These are phyloP conservation scores for Danielozyma ontarioensis DNA, from an alignment of 805 yeast genomes.

Conservation along the genomic window DNA sequence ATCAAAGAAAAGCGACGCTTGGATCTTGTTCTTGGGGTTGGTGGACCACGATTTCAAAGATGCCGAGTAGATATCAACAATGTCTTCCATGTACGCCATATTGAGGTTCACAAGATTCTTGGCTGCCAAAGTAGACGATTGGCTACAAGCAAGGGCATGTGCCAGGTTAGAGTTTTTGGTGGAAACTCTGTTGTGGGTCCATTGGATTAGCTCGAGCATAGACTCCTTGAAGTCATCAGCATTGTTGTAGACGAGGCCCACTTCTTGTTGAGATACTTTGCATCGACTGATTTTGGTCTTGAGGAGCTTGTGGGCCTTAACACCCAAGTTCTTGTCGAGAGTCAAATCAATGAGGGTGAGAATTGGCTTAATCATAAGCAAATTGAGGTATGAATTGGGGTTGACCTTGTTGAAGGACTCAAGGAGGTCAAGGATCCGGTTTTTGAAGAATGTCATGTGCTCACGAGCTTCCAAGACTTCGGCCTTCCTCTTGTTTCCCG, in stretches of 20 bases:
- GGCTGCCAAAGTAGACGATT: slow-evolving; percentile 59
- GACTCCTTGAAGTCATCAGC: slow-evolving; percentile 10
- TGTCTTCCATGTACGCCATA: slow-evolving; percentile 29
- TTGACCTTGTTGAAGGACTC: slow-evolving; percentile 53
- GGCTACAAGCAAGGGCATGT: slow-evolving; percentile 54
- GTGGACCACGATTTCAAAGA: slow-evolving; percentile 60
- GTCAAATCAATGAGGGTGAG: slow-evolving; percentile 61
- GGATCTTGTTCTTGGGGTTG: slow-evolving; percentile 40
- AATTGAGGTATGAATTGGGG: slow-evolving; percentile 33
- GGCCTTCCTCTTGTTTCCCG: slow-evolving; percentile 63
- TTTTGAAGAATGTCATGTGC: slow-evolving; percentile 73
- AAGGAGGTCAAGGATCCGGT: slow-evolving; percentile 70
- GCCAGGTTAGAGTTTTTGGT: slow-evolving; percentile 42
- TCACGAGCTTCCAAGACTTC: slow-evolving; percentile 78
- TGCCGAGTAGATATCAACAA: slow-evolving; percentile 52
- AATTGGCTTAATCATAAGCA: slow-evolving; percentile 51
- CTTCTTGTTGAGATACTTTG: slow-evolving; percentile 21
- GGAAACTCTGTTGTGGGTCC: slow-evolving; percentile 42
- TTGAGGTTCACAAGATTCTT: slow-evolving; percentile 45
- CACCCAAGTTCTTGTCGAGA: slow-evolving; percentile 62
- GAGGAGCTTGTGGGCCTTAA: slow-evolving; percentile 68
- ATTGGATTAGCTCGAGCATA: slow-evolving; percentile 25
- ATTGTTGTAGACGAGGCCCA: slow-evolving; percentile 11
- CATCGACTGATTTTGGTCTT: slow-evolving; percentile 55
- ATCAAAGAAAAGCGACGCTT: slow-evolving; percentile 62